Evolutionary conservation across 306 rosid genomes (phyloP).

Genomic region (Vigna unguiculata): DNA sequence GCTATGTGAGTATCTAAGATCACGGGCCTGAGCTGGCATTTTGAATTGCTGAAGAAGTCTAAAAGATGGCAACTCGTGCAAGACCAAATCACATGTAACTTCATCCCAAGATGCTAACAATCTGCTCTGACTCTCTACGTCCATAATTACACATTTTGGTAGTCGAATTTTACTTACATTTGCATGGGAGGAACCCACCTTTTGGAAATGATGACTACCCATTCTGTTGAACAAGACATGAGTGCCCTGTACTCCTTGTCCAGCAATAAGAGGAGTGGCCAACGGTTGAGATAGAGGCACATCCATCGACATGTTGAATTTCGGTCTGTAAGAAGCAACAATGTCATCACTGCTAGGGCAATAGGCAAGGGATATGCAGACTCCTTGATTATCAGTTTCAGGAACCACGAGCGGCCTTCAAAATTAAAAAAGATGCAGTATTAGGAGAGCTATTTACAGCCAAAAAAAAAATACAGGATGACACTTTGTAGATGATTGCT

Average conservation of each 20-base stretch:
- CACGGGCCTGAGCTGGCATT: conserved; percentile 60
- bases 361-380: conserved; percentile 87
- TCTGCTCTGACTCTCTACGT: conserved; percentile 46
- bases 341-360: conserved; percentile 73
- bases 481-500: conserved; percentile 29
- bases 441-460: conserved; percentile 43
- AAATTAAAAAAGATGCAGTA: conserved; percentile 7
- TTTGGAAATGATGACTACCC: conserved; percentile 47
- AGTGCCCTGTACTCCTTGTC: conserved; percentile 74
- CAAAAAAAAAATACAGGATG: conserved; percentile 13
- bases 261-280: conserved; percentile 53
- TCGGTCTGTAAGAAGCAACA: conserved; percentile 89
- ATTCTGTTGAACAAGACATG: conserved; percentile 62
- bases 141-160: conserved; percentile 69
- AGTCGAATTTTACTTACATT: conserved; percentile 67
- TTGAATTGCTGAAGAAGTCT: conserved; percentile 62
- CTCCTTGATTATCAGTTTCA: conserved; percentile 72
- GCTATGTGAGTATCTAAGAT: conserved; percentile 67
- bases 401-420: conserved; percentile 82
- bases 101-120: conserved; percentile 77
- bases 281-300: conserved; percentile 55
- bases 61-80: conserved; percentile 85
- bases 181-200: conserved; percentile 61
- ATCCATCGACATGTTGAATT: conserved; percentile 56
- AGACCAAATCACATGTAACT: conserved; percentile 55